Base-by-base conservation (phyloP, 768 basidiomycete genomes). In the Chiua virens region DNA sequence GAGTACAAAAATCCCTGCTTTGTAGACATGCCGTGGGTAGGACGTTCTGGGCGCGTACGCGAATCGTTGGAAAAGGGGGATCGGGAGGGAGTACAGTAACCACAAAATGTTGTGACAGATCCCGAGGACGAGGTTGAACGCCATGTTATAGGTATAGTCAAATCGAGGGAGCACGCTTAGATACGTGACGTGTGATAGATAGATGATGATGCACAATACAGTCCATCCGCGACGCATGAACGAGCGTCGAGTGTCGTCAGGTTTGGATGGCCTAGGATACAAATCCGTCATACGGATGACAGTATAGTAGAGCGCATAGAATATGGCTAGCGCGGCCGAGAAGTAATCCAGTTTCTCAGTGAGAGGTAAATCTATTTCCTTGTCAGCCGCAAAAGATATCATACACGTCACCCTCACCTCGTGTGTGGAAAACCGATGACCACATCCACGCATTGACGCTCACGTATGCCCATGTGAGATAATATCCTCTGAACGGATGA, bases 301-400 rank as follows among this genome's bases (percentile, higher is more conserved):
- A 22, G 87, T 81, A 66, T 81, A 83, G 68, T 90, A 94, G 5
- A 98, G 74, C 3, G 87, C 86, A 57, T 81, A 89, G 22, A 94
- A 66, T 56, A 97, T 94, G 13, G 87, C 85, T 9, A 87, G 70
- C 0, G 88, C 93, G 6, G 97, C 97, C 4, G 92, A 92, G 67
- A 98, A 97, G 68, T 99, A 99, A 63, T 98, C 97, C 64, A 95
- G 51, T 57, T 86, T 89, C 69, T 99, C 97, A 3, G 95, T 98
- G 22, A 73, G 64, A 3, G 87, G 83, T 6, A 82, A 73, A 71
- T 98, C 96, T 92, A 50, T n/a, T 20, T 5, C 45, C 45, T 37
- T 18, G 42, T 65, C 47, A 55, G 57, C 45, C 8, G 20, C 28
- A 17, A 34, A 38, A 30, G 9, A 51, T 28, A 37, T 8, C 32